phyloP scores from a whole-genome alignment of 768 basidiomycete species.

The Psilocybe cyanescens region DNA sequence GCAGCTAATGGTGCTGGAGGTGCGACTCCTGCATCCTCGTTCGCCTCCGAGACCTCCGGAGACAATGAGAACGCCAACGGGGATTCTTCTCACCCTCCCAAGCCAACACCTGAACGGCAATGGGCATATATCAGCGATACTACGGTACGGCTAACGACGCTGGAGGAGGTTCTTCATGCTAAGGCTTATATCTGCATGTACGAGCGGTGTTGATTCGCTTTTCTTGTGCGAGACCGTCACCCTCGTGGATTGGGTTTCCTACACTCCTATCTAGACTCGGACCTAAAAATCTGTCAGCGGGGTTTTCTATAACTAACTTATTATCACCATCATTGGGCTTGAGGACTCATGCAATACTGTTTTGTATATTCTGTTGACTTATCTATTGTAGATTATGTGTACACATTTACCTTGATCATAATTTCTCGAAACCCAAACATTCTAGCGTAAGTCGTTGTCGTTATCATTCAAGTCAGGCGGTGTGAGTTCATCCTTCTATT shows the following conservation, averaged over 20 bases:
- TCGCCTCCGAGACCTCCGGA: conserved; percentile 3
- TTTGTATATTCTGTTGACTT: neutral
- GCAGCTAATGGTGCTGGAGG: neutral
- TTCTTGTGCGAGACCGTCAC: neutral
- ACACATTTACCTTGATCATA: conserved; percentile 1
- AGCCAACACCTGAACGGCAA: conserved; percentile 44
- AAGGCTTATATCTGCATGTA: conserved; percentile 97
- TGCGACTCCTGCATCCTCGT: neutral
- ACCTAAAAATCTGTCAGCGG: neutral
- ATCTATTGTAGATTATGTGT: conserved; percentile 7
- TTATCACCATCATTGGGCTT: neutral
- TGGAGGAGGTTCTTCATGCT: conserved; percentile 89
- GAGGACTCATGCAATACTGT: neutral
- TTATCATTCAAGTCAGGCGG: too few species aligned
- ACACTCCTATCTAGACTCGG: neutral
- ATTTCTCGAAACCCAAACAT: neutral
- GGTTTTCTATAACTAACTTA: neutral
- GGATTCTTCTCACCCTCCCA: conserved; percentile 13
- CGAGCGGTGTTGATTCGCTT: conserved; percentile 58
- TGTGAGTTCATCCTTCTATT: too few species aligned
- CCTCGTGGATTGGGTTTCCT: too few species aligned
- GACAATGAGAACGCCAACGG: neutral
- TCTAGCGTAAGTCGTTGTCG: too few species aligned
- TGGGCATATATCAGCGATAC: conserved; percentile 97
- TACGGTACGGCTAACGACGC: conserved; percentile 72